Evolutionary conservation across 2,329 filamentous ascomycete genomes (phyloP), one percentile per base, ranked within the genome.

Genomic region (Paecilomyces sp.): DNA sequence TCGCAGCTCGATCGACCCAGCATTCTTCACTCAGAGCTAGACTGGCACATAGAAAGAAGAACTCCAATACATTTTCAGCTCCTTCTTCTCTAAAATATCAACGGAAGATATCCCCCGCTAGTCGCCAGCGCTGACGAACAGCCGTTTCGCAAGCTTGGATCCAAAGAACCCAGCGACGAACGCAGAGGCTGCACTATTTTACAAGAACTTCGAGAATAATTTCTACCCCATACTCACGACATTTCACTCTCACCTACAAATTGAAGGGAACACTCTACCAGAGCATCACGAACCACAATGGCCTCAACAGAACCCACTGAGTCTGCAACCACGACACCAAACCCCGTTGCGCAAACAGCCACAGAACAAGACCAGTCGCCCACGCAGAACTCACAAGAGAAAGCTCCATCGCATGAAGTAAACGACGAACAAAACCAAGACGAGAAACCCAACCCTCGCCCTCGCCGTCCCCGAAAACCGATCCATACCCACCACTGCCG

Each of bases 401-500:
- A 33, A 33, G 1, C 31, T 33, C 31, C 31, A 33, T 33, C 31
- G 8, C 31, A 33, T 12, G 31, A 22, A 22, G 15, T 7, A 47
- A 47, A 33, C 8, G 6, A 5, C 7, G 41, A 22, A 4, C 41
- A 47, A 11, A 47, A n/a, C n/a, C 54, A 51, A 47, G 34, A 18
- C 18, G 18, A 57, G 5, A 57, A 53, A 9, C 24, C 58, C 41
- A n/a, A 22, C 31, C 22, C 56, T 28, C 34, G 22, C 5, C 41
- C 41, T 15, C 41, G 5, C 41, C 41, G 36, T 8, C 53, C 54
- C n/a, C 59, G 55, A 47, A 67, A 74, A 57, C 70, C 68, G 64
- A 66, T 83, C 56, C 79, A 77, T 66, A 80, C 82, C 18, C 84
- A 85, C 70, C 85, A 81, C 69, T 89, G 87, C 79, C 71, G 72